Conservation (phyloP, 495 filamentous ascomycete species). For the Barbatosphaeria neglecta region DNA sequence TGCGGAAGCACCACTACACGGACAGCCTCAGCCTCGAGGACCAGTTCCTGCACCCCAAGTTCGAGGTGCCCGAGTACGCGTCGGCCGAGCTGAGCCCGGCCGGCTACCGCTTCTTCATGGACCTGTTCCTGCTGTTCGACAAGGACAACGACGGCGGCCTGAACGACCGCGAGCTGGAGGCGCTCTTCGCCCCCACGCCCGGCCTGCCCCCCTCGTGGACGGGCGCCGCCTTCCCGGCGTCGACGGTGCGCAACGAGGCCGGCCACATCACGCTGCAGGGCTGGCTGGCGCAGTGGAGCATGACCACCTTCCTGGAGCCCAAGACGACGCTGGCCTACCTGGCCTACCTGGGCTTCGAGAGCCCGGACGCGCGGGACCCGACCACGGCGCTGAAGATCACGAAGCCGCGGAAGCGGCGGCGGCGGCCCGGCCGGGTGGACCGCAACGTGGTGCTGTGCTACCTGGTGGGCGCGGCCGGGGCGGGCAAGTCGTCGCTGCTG, state of each 20-base stretch:
- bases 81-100: conserved; percentile 91
- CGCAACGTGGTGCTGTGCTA: conserved; percentile 96
- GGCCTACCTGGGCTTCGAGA: conserved; percentile 87
- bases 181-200: conserved; percentile 87
- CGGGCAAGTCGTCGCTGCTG: conserved; percentile 81
- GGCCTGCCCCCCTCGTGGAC: conserved; percentile 78
- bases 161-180: conserved; percentile 69
- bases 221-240: conserved; percentile 79
- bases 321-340: conserved; percentile 92
- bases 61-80: conserved; percentile 81
- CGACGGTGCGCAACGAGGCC: conserved; percentile 87
- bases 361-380: conserved; percentile 47
- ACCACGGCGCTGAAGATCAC: conserved; percentile 86
- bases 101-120: conserved; percentile 95
- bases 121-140: conserved; percentile 87
- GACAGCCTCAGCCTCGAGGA: conserved; percentile 86
- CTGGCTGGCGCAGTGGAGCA: conserved; percentile 98
- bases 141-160: conserved; percentile 96
- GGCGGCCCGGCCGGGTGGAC: conserved; percentile 71
- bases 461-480: conserved; percentile 69
- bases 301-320: conserved; percentile 95
- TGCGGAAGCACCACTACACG: conserved; percentile 93
- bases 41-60: conserved; percentile 81
- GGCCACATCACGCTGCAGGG: conserved; percentile 93
- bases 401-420: conserved; percentile 72